Evolutionary conservation across 1,139 yeast species (phyloP), one percentile per base, ranked within the genome.

Genomic region (Diutina catenulata): DNA sequence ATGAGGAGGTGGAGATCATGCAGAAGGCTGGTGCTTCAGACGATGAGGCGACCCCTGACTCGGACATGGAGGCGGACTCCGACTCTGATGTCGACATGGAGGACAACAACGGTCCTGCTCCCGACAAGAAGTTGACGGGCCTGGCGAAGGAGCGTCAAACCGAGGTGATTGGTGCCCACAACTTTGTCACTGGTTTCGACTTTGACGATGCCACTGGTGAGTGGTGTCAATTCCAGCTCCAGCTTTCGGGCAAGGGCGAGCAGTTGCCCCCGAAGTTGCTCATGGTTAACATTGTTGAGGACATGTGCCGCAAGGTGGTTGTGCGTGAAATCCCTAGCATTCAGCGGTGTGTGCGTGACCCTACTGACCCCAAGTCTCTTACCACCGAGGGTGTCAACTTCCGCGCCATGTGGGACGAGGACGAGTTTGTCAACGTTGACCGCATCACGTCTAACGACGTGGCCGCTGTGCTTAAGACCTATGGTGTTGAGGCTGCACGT

Each of bases 401-500:
- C 74, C 71, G 70, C 52, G 94, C 96, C 43, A 86, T 93, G 94
- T 93, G 98, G 97, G 95, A 87, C 41, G 95, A 88, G 60, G 91
- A 86, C 48, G 88, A 83, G 46, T 87, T 91, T 57, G 73, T 93
- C 47, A 80, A 87, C 50, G 94, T 88, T 46, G 82, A 91, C 57
- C 79, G 77, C 42, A 82, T 93, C 52, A 73, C 82, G 6, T 86
- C 96, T 14, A 93, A 93, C 68, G 98, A 93, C 60, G 79, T 93
- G 49, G 79, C 86, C 36, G 86, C 95, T 15, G 95, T 93, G 5
- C 70, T 93, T 51, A 74, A 70, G 48, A 86, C 95, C 0, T 93
- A 93, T 53, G 99, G 99, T 59, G 98, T 91, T 40, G 99, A 93
- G 62, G 98, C 98, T 33, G 98, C 98, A 19, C 77, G 98, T 62